These are phyloP conservation scores for Priceomyces castillae DNA, from an alignment of 805 yeast species.

Conservation along the genomic window DNA sequence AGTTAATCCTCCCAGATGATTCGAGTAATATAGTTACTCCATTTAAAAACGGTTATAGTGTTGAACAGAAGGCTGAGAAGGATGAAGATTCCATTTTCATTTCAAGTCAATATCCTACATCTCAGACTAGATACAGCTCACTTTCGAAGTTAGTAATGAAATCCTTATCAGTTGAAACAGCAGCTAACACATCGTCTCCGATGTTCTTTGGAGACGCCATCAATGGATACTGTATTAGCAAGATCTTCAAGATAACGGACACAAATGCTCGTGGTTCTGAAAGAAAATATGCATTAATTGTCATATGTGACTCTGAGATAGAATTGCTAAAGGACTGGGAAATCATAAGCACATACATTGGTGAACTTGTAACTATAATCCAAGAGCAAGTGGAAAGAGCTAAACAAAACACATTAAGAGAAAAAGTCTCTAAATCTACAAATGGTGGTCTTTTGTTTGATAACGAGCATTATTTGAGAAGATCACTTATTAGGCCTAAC, in stretches of 20 bases:
- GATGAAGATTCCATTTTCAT: conserved; percentile 29
- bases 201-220: conserved; percentile 60
- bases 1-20: conserved; percentile 48
- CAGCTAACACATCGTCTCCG: conserved; percentile 57
- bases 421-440: conserved; percentile 25
- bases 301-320: conserved; percentile 54
- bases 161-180: conserved; percentile 64
- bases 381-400: conserved; percentile 17
- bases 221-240: conserved; percentile 58
- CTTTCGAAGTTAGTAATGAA: conserved; percentile 61
- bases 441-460: conserved; percentile 15
- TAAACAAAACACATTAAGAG: conserved; percentile 12
- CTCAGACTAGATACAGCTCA: conserved; percentile 46
- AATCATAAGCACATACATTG: conserved; percentile 37
- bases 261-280: conserved; percentile 72
- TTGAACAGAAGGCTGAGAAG: not conserved
- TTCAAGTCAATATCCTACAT: conserved; percentile 61
- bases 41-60: conserved; percentile 8
- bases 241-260: conserved; percentile 62
- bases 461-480: conserved; percentile 55
- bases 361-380: conserved; percentile 31
- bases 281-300: conserved; percentile 60
- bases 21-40: conserved; percentile 16
- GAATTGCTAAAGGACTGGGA: conserved; percentile 56
- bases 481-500: conserved; percentile 54